Evolutionary conservation across 352 stramenopile species (phyloP).

Genomic region (Phytophthora vignae): DNA sequence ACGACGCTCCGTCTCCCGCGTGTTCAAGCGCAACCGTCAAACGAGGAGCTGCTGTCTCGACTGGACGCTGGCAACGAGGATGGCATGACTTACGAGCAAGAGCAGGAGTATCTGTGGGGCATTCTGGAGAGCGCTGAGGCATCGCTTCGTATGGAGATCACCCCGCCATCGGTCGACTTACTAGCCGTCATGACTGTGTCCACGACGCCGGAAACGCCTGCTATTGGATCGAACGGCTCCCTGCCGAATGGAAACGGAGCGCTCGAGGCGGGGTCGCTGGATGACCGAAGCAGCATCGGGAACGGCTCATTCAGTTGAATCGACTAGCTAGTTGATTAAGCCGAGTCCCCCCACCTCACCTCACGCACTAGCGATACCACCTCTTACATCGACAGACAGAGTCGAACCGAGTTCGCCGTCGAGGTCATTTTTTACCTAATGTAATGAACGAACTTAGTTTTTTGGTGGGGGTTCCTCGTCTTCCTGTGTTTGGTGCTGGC

Average conservation of each 20-base stretch:
- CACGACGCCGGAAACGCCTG: slow-evolving; percentile 26
- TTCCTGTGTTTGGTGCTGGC: background rate
- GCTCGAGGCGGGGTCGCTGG: slow-evolving; percentile 30
- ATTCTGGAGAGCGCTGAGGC: slow-evolving; percentile 55
- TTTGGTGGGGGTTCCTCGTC: slow-evolving; percentile 18
- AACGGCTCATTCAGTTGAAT: slow-evolving; percentile 50
- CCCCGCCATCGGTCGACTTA: slow-evolving; percentile 62
- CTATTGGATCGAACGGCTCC: slow-evolving; percentile 41
- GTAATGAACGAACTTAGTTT: slow-evolving; percentile 39
- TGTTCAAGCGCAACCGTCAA: slow-evolving; percentile 35
- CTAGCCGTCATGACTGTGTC: slow-evolving; percentile 72
- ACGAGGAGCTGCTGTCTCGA: slow-evolving; percentile 56
- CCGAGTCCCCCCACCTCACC: background rate
- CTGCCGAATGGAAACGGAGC: slow-evolving; percentile 44
- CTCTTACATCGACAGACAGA: slow-evolving; percentile 24
- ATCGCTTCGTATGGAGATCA: slow-evolving; percentile 61
- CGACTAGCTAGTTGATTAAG: background rate
- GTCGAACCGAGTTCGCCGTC: slow-evolving; percentile 13
- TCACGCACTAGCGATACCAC: slow-evolving; percentile 32
- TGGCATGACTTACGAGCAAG: slow-evolving; percentile 62
- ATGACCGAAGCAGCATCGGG: slow-evolving; percentile 43
- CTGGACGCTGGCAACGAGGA: slow-evolving; percentile 57
- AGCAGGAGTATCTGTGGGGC: slow-evolving; percentile 56
- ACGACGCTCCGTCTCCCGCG: slow-evolving; percentile 52
- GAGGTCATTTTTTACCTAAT: slow-evolving; percentile 39